Base-by-base conservation (phyloP, 805 yeast species). In the Wickerhamomyces chambardii region DNA sequence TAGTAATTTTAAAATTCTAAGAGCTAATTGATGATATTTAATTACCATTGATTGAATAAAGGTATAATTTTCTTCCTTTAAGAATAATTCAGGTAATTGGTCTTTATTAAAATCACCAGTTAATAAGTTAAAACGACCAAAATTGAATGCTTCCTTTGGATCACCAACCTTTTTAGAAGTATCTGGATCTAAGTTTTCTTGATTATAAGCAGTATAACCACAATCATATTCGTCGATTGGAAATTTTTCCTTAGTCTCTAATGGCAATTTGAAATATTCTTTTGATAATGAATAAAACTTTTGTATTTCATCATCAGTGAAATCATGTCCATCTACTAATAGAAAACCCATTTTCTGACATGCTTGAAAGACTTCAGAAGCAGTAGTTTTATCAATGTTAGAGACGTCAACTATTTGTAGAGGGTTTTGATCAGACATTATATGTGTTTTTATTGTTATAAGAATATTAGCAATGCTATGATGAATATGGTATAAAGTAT, bases 101-200 rank as follows among this genome's bases (percentile, higher is more conserved):
- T 63, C 58, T 30, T 56, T 55, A 10, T 51, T 52, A 34, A 50
- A 53, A 21, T 53, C 50, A 31, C 84, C 86, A 8, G 70, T 66
- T 18, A 44, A 39, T 39, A 75, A 66, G 44, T 75, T 56, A 45
- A 79, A 61, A 15, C 59, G 51, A 30, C 80, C 74, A 52, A 83
- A 74, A 49, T 84, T 84, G 59, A 78, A 74, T 2, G 82, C 84
- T 50, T 77, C 82, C 46, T 77, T 77, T 28, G 78, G 80, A 51
- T 77, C 84, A 5, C 80, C 79, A 21, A 52, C 46, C 17, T 40
- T 39, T 30, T 47, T 41, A 5, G 27, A 12, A 5, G 40, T 12
- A 9, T 34, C 36, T 8, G 54, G 53, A 36, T 60, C 63, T 28
- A 60, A 40, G 29, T 55, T 73, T 50, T 78, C 86, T 30, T 66